phyloP scores from a whole-genome alignment of 2,329 filamentous ascomycete species.

The Elsinoe fawcettii region DNA sequence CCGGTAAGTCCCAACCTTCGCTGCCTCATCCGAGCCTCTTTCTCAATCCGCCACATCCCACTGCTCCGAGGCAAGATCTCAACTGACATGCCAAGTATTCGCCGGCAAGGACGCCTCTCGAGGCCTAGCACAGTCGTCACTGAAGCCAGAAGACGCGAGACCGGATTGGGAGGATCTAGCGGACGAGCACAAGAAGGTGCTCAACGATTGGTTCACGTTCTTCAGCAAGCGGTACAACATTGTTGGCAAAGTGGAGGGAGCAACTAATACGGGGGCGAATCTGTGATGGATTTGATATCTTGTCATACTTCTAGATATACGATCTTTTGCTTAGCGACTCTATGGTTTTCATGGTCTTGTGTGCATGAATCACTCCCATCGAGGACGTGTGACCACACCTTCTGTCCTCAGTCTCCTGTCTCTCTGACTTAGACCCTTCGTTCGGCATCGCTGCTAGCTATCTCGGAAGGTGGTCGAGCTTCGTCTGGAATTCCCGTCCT shows the following conservation, averaged over 20 bases:
- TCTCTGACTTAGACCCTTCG: too few species aligned
- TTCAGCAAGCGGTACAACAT: conserved; percentile 97
- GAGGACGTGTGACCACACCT: too few species aligned
- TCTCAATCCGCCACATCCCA: neutral
- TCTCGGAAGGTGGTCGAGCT: too few species aligned
- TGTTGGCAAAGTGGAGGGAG: conserved; percentile 49
- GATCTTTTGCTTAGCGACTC: too few species aligned
- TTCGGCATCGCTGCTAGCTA: too few species aligned
- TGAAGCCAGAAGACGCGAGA: conserved; percentile 73
- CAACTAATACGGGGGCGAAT: conserved; percentile 23
- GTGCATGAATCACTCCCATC: too few species aligned
- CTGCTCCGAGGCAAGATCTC: neutral
- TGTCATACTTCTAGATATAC: neutral
- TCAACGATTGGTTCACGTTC: conserved; percentile 92
- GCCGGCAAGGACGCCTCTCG: conserved; percentile 93
- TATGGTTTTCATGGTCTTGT: too few species aligned
- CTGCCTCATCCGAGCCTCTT: neutral
- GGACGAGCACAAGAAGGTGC: conserved; percentile 74
- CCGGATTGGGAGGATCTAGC: conserved; percentile 75
- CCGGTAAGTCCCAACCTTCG: conserved; percentile 51
- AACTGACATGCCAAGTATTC: conserved; percentile 58
- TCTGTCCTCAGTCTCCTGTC: too few species aligned
- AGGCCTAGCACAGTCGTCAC: conserved; percentile 76
- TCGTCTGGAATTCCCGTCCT: too few species aligned
- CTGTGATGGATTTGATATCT: neutral